These are phyloP conservation scores for Coniochaeta pulveracea DNA, from an alignment of 2,329 filamentous ascomycete species.

Conservation along the genomic window DNA sequence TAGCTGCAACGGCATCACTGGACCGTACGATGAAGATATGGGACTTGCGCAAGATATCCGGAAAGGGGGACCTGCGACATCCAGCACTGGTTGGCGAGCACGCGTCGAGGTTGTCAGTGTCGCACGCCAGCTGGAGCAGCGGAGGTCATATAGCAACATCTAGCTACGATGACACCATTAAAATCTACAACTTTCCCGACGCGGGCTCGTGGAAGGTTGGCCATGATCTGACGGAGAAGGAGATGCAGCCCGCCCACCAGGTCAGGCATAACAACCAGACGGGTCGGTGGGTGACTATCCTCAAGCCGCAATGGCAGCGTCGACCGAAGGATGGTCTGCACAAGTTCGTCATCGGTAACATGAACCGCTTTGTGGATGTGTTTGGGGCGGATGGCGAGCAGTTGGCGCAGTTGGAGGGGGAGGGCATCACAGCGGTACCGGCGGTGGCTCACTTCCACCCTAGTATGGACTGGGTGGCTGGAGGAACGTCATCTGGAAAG, in stretches of 20 bases:
- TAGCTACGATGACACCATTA: constrained; percentile 90
- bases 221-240: constrained; percentile 42
- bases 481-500: constrained; percentile 85
- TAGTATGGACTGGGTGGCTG: constrained; percentile 80
- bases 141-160: constrained; percentile 82
- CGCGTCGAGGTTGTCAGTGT: constrained; percentile 72
- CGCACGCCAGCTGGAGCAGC: constrained; percentile 81
- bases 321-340: constrained; percentile 68
- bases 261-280: constrained; percentile 93
- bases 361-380: constrained; percentile 94
- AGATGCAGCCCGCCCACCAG: constrained; percentile 57
- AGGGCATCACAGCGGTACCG: constrained; percentile 88
- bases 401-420: constrained; percentile 75
- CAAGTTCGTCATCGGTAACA: constrained; percentile 88
- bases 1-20: constrained; percentile 79
- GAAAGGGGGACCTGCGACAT: constrained; percentile 44
- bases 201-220: constrained; percentile 47
- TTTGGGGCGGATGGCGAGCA: constrained; percentile 76
- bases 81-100: constrained; percentile 74
- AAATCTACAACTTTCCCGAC: constrained; percentile 71
- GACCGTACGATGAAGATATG: constrained; percentile 86
- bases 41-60: constrained; percentile 74
- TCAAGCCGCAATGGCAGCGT: constrained; percentile 79
- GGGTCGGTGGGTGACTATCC: constrained; percentile 79
- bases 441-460: constrained; percentile 88